Evolutionary conservation across 2,329 filamentous ascomycete species (phyloP), one percentile per base, ranked within the genome.

Genomic region (Microdochium paspali): DNA sequence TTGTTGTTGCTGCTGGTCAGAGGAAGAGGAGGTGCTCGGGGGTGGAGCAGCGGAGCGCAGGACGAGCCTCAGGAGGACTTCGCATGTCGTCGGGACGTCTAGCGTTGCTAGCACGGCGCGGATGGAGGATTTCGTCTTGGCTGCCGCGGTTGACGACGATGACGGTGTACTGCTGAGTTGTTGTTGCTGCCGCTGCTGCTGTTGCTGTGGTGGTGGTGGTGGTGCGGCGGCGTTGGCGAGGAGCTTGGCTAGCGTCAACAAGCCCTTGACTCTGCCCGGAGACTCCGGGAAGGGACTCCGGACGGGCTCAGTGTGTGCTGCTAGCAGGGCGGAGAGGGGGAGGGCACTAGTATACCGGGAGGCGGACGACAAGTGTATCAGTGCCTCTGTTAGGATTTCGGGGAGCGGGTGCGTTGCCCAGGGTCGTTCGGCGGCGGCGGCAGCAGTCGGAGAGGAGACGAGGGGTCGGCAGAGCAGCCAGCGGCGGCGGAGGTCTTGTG

Each of bases 11-110:
- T 66, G 66, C 51, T 73, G 69, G 4, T 65, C 70, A 35, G 31
- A n/a, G 10, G 31, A 35, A 15, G 31, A n/a, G 35, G 35, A 40
- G 4, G 18, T 12, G 10, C n/a, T 15, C 31, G 31, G 6, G 7
- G 10, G 6, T 24, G 59, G 53, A 0, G 68, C 67, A 1, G 64
- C 68, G 43, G 70, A 66, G 25, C 66, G 60, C 20, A 71, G 52
- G 12, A 74, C 65, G 54, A 82, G 66, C 31, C 70, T 62, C 47
- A 80, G 62, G 13, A 81, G 57, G 47, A 72, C 71, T 53, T 81
- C 75, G 51, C 72, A 74, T 45, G 79, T 61, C 10, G 71, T 73
- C 3, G 76, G 67, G 51, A 76, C 74, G 48, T 80, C 77, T 10
- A 74, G 68, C 15, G 67, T 64, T 3, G 59, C 57, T 18, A 79